Evolutionary conservation across 208 protist species (phyloP).

Genomic region (Polymyxa betae): DNA sequence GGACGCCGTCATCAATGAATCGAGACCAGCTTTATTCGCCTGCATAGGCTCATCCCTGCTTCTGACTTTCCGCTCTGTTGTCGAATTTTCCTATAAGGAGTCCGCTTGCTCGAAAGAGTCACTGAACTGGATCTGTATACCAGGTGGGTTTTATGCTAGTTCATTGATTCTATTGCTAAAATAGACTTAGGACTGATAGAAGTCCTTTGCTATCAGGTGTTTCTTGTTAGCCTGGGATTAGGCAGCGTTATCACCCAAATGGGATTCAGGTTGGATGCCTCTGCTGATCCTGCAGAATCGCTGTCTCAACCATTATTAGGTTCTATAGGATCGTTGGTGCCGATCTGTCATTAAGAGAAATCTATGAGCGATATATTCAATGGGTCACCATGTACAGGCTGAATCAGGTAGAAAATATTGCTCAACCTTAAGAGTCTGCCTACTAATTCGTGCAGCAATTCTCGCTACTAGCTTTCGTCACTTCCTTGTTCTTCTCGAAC

Average conservation of each 20-base stretch:
- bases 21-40: conserved; percentile 36
- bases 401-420: no score
- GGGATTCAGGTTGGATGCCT: background rate
- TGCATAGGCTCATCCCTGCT: conserved; percentile 9
- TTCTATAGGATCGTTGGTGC: conserved; percentile 45
- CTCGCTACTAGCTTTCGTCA: background rate
- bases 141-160: background rate
- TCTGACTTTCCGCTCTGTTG: background rate
- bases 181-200: background rate
- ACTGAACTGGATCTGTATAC: conserved; percentile 46
- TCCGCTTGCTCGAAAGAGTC: background rate
- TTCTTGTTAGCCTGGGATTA: background rate
- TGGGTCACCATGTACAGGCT: background rate
- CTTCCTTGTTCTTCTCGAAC: background rate
- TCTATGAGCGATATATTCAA: conserved; percentile 41
- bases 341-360: conserved; percentile 16
- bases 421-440: background rate
- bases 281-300: background rate
- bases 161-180: background rate
- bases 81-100: conserved; percentile 50
- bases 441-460: conserved; percentile 10
- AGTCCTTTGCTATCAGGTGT: conserved; percentile 15
- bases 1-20: conserved; percentile 27
- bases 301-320: background rate
- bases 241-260: conserved; percentile 51